Percentiles rank a stretch among this genome's conserved stretches.
These are phyloP conservation scores for Pythium coloratum DNA, from an alignment of 352 stramenopile species.

Conservation along the genomic window DNA sequence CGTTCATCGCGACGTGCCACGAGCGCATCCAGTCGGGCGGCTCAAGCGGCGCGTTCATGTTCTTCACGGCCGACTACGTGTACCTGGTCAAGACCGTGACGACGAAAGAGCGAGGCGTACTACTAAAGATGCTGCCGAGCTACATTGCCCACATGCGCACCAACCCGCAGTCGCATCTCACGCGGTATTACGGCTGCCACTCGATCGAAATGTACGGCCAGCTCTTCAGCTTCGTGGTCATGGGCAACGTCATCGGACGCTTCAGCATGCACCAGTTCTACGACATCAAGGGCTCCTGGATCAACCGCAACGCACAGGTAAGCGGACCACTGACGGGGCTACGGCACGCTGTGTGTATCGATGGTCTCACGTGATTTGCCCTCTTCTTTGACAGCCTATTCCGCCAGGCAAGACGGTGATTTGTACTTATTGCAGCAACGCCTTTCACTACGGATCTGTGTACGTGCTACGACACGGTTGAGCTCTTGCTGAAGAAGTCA, in stretches of 20 bases:
- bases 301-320: conserved; percentile 83
- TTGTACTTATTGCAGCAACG: conserved; percentile 83
- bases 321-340: not conserved
- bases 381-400: conserved; percentile 42
- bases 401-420: conserved; percentile 81
- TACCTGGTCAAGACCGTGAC: conserved; percentile 90
- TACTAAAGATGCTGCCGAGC: conserved; percentile 79
- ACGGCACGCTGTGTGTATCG: not conserved
- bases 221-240: conserved; percentile 89
- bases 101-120: conserved; percentile 67
- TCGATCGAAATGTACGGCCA: conserved; percentile 90
- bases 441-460: conserved; percentile 72
- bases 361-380: not conserved
- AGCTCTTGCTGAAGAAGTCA: conserved; percentile 2
- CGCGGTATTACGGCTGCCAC: conserved; percentile 89
- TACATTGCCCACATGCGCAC: conserved; percentile 85
- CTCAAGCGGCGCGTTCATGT: conserved; percentile 90
- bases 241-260: conserved; percentile 86
- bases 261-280: conserved; percentile 89
- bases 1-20: conserved; percentile 80
- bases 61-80: conserved; percentile 86
- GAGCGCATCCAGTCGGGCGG: conserved; percentile 81
- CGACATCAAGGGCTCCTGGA: conserved; percentile 91
- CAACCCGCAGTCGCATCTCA: conserved; percentile 80
- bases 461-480: conserved; percentile 29